Evolutionary conservation across 2,329 filamentous ascomycete genomes (phyloP).

Genomic region (Clarireedia paspali): DNA sequence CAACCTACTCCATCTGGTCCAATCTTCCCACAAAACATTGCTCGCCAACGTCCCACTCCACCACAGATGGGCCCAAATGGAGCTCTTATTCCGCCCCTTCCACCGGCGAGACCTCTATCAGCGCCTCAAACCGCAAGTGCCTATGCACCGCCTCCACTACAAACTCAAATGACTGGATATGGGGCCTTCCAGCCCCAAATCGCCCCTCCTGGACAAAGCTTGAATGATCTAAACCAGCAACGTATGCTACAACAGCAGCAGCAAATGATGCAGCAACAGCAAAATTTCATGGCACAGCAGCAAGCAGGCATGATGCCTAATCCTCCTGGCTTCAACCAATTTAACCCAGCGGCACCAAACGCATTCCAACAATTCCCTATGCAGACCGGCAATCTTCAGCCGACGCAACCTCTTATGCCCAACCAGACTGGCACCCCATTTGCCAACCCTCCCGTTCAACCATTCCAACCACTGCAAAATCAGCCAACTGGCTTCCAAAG

Average conservation of each 20-base stretch:
- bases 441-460: slow-evolving; percentile 47
- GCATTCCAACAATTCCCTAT: slow-evolving; percentile 19
- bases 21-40: slow-evolving; percentile 34
- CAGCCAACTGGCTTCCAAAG: slow-evolving; percentile 42
- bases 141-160: slow-evolving; percentile 67
- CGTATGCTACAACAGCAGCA: slow-evolving; percentile 57
- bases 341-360: slow-evolving; percentile 17
- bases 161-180: slow-evolving; percentile 74
- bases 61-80: slow-evolving; percentile 53
- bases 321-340: slow-evolving; percentile 36
- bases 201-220: slow-evolving; percentile 66
- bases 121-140: slow-evolving; percentile 74
- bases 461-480: slow-evolving; percentile 45
- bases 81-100: slow-evolving; percentile 63
- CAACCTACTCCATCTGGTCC: slow-evolving; percentile 13
- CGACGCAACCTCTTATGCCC: slow-evolving; percentile 31
- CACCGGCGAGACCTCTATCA: slow-evolving; percentile 74
- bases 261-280: slow-evolving; percentile 55
- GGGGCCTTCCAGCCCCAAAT: slow-evolving; percentile 47
- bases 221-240: slow-evolving; percentile 51
- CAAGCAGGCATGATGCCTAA: slow-evolving; percentile 30
- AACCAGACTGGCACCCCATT: slow-evolving; percentile 42
- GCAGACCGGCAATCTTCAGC: slow-evolving; percentile 20
- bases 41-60: slow-evolving; percentile 62
- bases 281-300: slow-evolving; percentile 37